phyloP scores from a whole-genome alignment of 1,139 yeast species.

The Lodderomyces pseudojiufengensis region DNA sequence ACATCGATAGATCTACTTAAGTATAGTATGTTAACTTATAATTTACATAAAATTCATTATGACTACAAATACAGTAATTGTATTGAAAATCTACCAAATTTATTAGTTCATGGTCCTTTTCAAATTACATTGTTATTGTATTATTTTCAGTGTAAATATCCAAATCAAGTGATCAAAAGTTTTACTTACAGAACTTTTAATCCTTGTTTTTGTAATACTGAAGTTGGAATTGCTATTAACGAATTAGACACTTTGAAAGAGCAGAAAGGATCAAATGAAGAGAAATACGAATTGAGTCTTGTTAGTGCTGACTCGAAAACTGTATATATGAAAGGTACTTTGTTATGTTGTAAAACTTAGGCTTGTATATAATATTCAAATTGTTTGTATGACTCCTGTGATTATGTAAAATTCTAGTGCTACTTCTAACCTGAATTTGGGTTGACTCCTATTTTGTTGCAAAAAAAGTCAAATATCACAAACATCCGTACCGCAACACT shows the following conservation, averaged over 20 bases:
- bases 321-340: constrained; percentile 12
- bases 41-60: constrained; percentile 80
- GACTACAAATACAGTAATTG: constrained; percentile 50
- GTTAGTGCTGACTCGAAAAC: constrained; percentile 7
- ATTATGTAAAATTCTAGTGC: too few relatives aligned
- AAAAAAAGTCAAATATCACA: too few relatives aligned
- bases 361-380: neutral
- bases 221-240: constrained; percentile 8
- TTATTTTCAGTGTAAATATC: constrained; percentile 34
- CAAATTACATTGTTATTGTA: constrained; percentile 56
- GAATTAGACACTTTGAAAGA: neutral
- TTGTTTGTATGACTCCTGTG: too few relatives aligned
- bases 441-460: too few relatives aligned
- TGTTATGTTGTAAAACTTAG: constrained; percentile 1
- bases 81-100: constrained; percentile 56
- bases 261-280: neutral
- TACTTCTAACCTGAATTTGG: too few relatives aligned
- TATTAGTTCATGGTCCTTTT: constrained; percentile 82
- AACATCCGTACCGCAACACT: too few relatives aligned
- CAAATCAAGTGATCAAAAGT: constrained; percentile 16
- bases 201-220: constrained; percentile 28
- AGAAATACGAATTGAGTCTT: constrained; percentile 7
- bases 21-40: constrained; percentile 72
- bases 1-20: constrained; percentile 24
- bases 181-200: constrained; percentile 49